phyloP scores from a whole-genome alignment of 23 red algal species.

The Cyanidiococcus yangmingshanensis region DNA sequence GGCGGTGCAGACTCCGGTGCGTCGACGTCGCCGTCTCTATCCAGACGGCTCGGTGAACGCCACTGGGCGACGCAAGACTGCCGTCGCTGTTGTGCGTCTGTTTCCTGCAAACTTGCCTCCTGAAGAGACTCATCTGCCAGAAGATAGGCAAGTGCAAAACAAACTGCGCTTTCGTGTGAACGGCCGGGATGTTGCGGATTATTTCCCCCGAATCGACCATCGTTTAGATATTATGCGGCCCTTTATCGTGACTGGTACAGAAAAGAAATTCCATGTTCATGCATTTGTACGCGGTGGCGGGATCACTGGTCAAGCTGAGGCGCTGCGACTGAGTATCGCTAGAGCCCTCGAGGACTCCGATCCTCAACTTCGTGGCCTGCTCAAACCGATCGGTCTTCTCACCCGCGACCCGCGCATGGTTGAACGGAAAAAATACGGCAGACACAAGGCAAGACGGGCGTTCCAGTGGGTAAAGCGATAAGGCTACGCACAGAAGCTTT shows the following conservation, averaged over 20 bases:
- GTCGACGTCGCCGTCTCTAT: neutral
- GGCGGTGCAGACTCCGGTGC: neutral
- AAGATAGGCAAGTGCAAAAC: neutral
- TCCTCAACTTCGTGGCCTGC: constrained; percentile 33
- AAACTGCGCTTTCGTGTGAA: constrained; percentile 22
- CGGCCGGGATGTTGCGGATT: constrained; percentile 50
- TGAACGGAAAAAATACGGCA: constrained; percentile 77
- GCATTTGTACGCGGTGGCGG: constrained; percentile 51
- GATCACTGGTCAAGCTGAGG: constrained; percentile 77
- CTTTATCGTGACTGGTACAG: constrained; percentile 26
- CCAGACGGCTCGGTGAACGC: constrained; percentile 30
- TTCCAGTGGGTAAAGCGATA: constrained; percentile 30
- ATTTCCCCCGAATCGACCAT: constrained; percentile 60
- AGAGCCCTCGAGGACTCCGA: constrained; percentile 53
- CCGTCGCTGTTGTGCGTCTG: constrained; percentile 16
- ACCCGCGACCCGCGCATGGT: constrained; percentile 69
- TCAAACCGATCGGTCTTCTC: constrained; percentile 56
- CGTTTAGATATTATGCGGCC: constrained; percentile 46
- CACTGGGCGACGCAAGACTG: constrained; percentile 49
- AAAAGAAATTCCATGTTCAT: constrained; percentile 39
- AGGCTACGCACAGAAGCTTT: too few species aligned
- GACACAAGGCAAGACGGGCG: constrained; percentile 20
- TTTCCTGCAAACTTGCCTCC: neutral
- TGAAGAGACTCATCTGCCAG: neutral
- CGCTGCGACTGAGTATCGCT: constrained; percentile 58